phyloP scores from a whole-genome alignment of 164 flowering plant species.

The Euptelea pleiosperma region DNA sequence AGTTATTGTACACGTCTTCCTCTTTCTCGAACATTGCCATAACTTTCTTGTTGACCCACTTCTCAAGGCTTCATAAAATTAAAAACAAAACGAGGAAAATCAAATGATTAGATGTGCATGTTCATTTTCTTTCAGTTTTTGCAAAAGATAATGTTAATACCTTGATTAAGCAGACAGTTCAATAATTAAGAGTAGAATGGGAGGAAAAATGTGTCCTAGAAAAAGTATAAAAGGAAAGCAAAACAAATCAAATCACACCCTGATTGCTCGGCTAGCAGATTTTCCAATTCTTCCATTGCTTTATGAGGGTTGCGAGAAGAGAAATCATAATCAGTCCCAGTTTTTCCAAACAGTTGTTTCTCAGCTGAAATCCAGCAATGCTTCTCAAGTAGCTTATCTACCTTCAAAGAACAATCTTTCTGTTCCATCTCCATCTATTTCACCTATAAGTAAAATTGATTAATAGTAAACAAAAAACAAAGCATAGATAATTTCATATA shows the following conservation, averaged over 20 bases:
- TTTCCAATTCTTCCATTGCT: constrained; percentile 67
- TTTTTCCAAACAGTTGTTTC: constrained; percentile 78
- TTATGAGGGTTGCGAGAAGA: constrained; percentile 61
- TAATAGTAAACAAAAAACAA: not conserved
- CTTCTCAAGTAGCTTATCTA: constrained; percentile 70
- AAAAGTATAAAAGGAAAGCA: not conserved
- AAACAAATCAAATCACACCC: constrained; percentile 33
- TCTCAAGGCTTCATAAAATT: constrained; percentile 72
- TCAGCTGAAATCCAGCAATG: constrained; percentile 86
- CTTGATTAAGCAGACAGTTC: too few species aligned
- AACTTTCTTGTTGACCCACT: constrained; percentile 90
- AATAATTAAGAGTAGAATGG: not conserved
- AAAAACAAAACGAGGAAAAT: constrained; percentile 2
- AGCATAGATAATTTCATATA: not conserved
- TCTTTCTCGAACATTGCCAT: too few species aligned
- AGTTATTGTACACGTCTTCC: constrained; percentile 82
- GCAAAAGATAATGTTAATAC: too few species aligned
- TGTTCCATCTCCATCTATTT: constrained; percentile 82
- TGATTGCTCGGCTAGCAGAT: constrained; percentile 72
- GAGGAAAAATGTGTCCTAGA: not conserved
- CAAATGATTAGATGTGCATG: too few species aligned
- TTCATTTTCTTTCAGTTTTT: too few species aligned
- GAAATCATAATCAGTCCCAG: too few species aligned
- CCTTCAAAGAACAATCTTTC: too few species aligned
- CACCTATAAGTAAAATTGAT: constrained; percentile 37